Conservation (phyloP, 2,329 filamentous ascomycete genomes). For the Cladosporium sp. region DNA sequence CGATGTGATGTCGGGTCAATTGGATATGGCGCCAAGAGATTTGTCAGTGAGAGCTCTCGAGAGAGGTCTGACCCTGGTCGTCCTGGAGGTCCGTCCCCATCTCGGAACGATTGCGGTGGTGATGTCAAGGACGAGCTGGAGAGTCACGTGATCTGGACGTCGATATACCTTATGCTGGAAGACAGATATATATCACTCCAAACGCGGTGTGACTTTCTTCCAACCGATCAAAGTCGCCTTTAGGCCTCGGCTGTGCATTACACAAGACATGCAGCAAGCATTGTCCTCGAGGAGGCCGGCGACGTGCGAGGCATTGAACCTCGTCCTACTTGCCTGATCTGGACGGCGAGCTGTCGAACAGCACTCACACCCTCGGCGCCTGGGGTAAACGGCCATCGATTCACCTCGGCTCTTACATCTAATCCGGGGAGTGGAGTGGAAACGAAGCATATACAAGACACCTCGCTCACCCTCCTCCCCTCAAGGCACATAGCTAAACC, state of each 20-base stretch:
- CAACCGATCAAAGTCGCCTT: too few relatives aligned
- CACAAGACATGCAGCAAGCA: too few relatives aligned
- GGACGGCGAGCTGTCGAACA: not conserved
- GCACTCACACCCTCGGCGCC: slow-evolving; percentile 4
- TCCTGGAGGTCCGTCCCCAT: too few relatives aligned
- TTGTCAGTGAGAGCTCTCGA: not conserved
- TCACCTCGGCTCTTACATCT: slow-evolving; percentile 12
- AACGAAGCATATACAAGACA: slow-evolving; percentile 8
- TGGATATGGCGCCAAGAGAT: slow-evolving; percentile 4
- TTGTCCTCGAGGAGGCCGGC: slow-evolving; percentile 1
- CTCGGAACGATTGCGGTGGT: slow-evolving; percentile 11
- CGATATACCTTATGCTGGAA: too few relatives aligned
- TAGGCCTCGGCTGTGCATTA: too few relatives aligned
- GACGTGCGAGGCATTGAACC: not conserved
- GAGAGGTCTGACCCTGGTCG: too few relatives aligned
- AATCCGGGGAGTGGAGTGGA: slow-evolving; percentile 10
- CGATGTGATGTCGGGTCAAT: not conserved
- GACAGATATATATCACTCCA: too few relatives aligned
- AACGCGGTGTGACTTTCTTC: too few relatives aligned
- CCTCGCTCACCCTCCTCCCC: not conserved
- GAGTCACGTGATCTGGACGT: not conserved
- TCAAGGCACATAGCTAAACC: not conserved
- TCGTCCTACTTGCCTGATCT: not conserved
- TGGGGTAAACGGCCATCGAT: not conserved
- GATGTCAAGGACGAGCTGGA: slow-evolving; percentile 1